A percentile compares a stretch with the other conserved stretches of the same genome.
Conservation (phyloP, 495 filamentous ascomycete species). For the Xylona heveae region DNA sequence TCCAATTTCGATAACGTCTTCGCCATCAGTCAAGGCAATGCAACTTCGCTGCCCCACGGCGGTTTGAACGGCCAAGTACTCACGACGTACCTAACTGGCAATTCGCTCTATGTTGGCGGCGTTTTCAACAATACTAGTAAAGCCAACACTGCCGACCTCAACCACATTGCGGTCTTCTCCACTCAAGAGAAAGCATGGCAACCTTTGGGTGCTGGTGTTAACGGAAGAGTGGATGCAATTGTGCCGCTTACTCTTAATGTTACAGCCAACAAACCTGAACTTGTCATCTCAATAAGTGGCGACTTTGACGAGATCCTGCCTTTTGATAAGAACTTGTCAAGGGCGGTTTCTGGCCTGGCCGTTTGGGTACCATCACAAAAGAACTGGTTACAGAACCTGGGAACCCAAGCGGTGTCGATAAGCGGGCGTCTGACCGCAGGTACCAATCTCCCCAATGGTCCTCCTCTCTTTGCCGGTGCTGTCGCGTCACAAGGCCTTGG, state of each 20-base stretch:
- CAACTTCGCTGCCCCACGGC: conserved; percentile 35
- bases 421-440: conserved; percentile 49
- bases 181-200: conserved; percentile 46
- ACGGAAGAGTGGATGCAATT: conserved; percentile 52
- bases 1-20: conserved; percentile 49
- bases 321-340: conserved; percentile 37
- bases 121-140: conserved; percentile 58
- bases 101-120: conserved; percentile 62
- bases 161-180: conserved; percentile 58
- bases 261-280: conserved; percentile 43
- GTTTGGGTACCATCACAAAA: conserved; percentile 81
- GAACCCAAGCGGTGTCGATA: conserved; percentile 39
- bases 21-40: conserved; percentile 41
- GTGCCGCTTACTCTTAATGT: conserved; percentile 66
- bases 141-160: conserved; percentile 34
- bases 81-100: conserved; percentile 40
- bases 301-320: conserved; percentile 50
- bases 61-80: conserved; percentile 68
- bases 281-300: conserved; percentile 59
- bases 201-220: conserved; percentile 67
- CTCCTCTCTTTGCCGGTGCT: conserved; percentile 55
- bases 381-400: conserved; percentile 76
- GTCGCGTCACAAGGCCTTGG: conserved; percentile 47
- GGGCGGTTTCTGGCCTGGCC: conserved; percentile 52
- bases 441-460: conserved; percentile 34